Evolutionary conservation across 768 basidiomycete genomes (phyloP), one percentile per base, ranked within the genome.

Genomic region (Serendipita sp.): DNA sequence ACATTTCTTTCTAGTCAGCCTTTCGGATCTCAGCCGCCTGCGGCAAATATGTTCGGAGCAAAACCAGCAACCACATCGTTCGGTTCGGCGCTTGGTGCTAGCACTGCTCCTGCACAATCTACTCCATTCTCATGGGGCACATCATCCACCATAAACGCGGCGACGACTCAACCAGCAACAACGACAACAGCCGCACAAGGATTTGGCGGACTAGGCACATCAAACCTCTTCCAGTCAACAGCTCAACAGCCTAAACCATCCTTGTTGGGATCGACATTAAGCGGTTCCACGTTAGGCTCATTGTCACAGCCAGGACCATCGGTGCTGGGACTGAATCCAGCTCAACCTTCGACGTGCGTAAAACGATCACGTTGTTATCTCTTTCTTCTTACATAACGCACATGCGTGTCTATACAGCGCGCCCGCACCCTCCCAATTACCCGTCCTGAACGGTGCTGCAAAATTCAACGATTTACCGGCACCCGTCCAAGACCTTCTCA

Each of bases 381-480:
- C 14, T 2, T n/a, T 9, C 9, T 20, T 48, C 45, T 48, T n/a
- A 20, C 45, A 48, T 48, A 20, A 48, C 45, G 45, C 45, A 48
- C 45, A 48, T 48, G 45, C 0, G 20, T 48, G 20, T 9, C 26
- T n/a, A 48, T 48, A 48, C 45, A 48, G 45, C n/a, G 45, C 45
- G 20, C 38, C 38, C 38, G 38, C 38, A 38, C 45, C 45, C 45
- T 24, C 53, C 24, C 17, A n/a, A n/a, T 34, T 58, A 33, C 53
- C 53, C 20, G 33, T 58, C 30, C 53, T 58, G 17, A 58, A 58
- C 53, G 53, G 53, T 13, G 24, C 53, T 0, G 53, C 53, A 58
- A 58, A 58, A 34, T 58, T 58, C n/a, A 58, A 58, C 30, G 53
- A 58, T 58, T n/a, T 58, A 9, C 53, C 53, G 30, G 24, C 9